Evolutionary conservation across 2,329 filamentous ascomycete species (phyloP).

Genomic region (Cercospora zeina): DNA sequence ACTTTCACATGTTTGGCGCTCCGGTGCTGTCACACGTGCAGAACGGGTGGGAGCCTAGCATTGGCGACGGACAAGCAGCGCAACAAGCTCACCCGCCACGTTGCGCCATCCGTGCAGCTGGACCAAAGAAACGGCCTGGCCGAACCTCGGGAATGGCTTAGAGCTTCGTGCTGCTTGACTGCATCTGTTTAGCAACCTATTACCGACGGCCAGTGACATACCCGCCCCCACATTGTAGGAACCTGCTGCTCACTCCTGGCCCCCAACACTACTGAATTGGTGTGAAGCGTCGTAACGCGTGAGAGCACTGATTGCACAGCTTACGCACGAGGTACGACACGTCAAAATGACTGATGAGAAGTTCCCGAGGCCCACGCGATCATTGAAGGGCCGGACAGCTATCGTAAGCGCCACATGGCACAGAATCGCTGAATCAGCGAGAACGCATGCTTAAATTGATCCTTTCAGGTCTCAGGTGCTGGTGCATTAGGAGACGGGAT

Average conservation of each 20-base stretch:
- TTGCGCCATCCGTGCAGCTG: neutral
- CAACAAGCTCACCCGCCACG: neutral
- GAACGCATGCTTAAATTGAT: neutral
- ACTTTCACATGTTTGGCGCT: neutral
- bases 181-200: neutral
- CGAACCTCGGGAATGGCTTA: neutral
- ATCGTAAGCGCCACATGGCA: constrained; percentile 40
- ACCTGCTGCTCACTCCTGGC: neutral
- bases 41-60: neutral
- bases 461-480: constrained; percentile 55
- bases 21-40: neutral
- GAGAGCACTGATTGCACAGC: neutral
- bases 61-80: neutral
- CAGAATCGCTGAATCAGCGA: neutral
- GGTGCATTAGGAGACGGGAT: constrained; percentile 59
- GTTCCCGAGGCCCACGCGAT: constrained; percentile 43
- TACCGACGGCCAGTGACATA: constrained; percentile 1
- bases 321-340: neutral
- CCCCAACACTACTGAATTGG: neutral
- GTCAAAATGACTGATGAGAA: constrained; percentile 34
- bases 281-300: neutral
- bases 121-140: neutral
- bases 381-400: constrained; percentile 49
- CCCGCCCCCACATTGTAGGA: neutral
- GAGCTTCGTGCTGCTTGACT: neutral